A percentile compares a stretch with the other conserved stretches of the same genome.
These are phyloP conservation scores for Candida oleophila DNA, from an alignment of 805 yeast species.

Conservation along the genomic window DNA sequence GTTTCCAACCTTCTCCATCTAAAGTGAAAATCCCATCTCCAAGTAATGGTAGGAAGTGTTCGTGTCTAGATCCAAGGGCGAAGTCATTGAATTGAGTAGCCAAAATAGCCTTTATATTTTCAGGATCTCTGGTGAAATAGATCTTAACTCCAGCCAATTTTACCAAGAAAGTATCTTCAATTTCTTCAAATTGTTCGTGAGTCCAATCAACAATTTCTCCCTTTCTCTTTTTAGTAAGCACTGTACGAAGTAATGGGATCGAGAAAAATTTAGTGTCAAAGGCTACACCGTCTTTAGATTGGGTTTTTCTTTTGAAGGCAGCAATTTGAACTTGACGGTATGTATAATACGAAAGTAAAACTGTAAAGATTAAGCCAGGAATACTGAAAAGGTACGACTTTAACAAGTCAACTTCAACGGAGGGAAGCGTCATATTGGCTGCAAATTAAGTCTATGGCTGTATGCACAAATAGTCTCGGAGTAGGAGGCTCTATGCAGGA, in stretches of 20 bases:
- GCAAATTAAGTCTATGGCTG: no score
- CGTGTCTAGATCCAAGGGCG: slow-evolving; percentile 31
- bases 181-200: slow-evolving; percentile 7
- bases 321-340: slow-evolving; percentile 2
- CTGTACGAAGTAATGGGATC: slow-evolving; percentile 7
- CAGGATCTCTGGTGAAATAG: slow-evolving; percentile 31
- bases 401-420: background rate
- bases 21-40: slow-evolving; percentile 41
- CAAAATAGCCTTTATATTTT: slow-evolving; percentile 35
- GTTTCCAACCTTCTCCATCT: slow-evolving; percentile 40
- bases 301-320: slow-evolving; percentile 14
- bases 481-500: no score
- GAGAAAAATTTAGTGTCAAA: slow-evolving; percentile 8
- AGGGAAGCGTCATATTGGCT: background rate
- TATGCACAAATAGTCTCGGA: no score
- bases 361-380: background rate
- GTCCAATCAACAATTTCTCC: slow-evolving; percentile 26
- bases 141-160: slow-evolving; percentile 17
- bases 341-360: background rate
- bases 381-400: background rate
- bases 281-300: slow-evolving; percentile 15
- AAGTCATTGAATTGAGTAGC: slow-evolving; percentile 40
- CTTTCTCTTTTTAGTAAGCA: slow-evolving; percentile 17
- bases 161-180: slow-evolving; percentile 7
- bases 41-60: slow-evolving; percentile 28